Base-by-base conservation (phyloP, 306 rosid species). In the Dalbergia oliveri region DNA sequence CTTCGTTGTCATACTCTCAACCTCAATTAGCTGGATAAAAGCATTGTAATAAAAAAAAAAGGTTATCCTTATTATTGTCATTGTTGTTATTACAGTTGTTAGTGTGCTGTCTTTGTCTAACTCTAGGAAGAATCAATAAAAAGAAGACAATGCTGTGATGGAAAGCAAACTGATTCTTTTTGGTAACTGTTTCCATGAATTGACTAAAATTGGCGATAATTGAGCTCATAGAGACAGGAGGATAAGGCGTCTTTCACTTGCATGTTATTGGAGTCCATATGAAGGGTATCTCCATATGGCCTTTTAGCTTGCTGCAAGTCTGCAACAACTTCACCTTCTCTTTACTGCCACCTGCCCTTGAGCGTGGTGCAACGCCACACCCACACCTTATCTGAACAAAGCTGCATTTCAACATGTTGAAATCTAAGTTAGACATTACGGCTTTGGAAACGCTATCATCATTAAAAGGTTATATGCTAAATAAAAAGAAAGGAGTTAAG, bases 261-360 rank as follows among this genome's bases (percentile, higher is more conserved):
- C 64, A 82, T 77, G n/a, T n/a, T n/a, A n/a, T n/a, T n/a, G n/a
- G n/a, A n/a, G n/a, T n/a, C n/a, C n/a, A n/a, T n/a, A n/a, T 84
- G 23, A 37, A 95, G 90, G 11, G 91, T 93, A 78, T 95, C 99
- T 86, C 91, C 93, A 65, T 88, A 95, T 51, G 91, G 87, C 80
- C 96, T 87, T 88, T 87, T 93, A 34, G 98, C 98, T 63, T 93
- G 99, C n/a, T n/a, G n/a, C n/a, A n/a, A n/a, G n/a, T n/a, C 16
- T 82, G 88, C 67, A 93, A 89, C 79, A 95, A 88, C 86, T 93
- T 95, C 78, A 84, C 80, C 81, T 93, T 95, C 86, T 93, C 98
- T 86, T 87, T 93, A 56, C 98, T 92, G 39, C 90, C 90, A 34
- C 86, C 75, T 7, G 98, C 93, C 78, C 98, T 82, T 78, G 91